Percentiles rank a stretch among this genome's conserved stretches.
These are phyloP conservation scores for Colletotrichum scovillei DNA, from an alignment of 2,329 filamentous ascomycete species.

Conservation along the genomic window DNA sequence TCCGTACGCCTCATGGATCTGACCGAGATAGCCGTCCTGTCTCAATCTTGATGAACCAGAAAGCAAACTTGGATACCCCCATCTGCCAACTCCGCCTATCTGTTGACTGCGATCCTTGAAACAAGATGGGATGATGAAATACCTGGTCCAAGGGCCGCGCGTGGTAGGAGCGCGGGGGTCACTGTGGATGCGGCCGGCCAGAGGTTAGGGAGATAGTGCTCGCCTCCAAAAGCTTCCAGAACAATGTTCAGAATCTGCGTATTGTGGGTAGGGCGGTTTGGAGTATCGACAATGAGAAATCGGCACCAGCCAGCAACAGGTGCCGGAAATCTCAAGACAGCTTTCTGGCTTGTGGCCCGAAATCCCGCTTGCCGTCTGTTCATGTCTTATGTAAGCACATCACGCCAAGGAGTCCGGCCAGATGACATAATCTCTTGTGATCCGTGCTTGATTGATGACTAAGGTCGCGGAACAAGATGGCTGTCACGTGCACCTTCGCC, in stretches of 20 bases:
- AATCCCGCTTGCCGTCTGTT: background rate
- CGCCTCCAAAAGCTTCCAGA: constrained; percentile 14
- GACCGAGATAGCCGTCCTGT: constrained; percentile 8
- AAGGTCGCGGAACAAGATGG: background rate
- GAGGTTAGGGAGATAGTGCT: constrained; percentile 17
- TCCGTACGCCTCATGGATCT: background rate
- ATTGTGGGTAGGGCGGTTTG: no score
- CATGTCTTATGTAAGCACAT: background rate
- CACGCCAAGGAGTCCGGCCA: background rate
- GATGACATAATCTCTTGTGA: background rate
- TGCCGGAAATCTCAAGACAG: background rate
- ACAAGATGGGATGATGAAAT: constrained; percentile 22
- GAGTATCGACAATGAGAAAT: background rate
- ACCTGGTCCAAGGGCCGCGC: background rate
- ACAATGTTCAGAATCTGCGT: background rate
- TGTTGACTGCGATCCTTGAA: constrained; percentile 20
- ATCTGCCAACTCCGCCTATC: background rate
- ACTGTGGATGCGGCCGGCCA: background rate
- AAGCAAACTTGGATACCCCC: background rate
- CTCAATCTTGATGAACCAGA: background rate
- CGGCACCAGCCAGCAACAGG: background rate
- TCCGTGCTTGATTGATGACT: background rate
- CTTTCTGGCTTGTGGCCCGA: background rate
- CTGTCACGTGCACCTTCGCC: constrained; percentile 28
- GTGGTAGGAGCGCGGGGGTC: constrained; percentile 6